phyloP scores from a whole-genome alignment of 805 yeast species.

The Saccharomycopsis fermentans region DNA sequence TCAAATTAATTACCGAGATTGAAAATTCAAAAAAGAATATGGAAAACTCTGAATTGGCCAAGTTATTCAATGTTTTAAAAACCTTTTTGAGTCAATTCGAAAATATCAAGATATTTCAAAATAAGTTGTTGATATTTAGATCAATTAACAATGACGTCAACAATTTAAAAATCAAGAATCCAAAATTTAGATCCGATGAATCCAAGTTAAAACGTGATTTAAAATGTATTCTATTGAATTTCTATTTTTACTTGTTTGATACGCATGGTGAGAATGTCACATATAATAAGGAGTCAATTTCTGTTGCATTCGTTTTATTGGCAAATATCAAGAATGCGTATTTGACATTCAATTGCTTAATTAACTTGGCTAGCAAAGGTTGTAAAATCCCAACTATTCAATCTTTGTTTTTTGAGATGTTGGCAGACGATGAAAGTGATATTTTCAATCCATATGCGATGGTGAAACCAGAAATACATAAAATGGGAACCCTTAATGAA shows the following conservation, averaged over 20 bases:
- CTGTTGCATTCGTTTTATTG: conserved; percentile 9
- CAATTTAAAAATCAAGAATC: conserved; percentile 1
- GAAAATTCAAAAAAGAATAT: not conserved
- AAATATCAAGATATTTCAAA: conserved; percentile 7
- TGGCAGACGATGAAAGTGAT: conserved; percentile 1
- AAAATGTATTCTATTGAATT: conserved; percentile 6
- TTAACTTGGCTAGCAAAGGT: conserved; percentile 9
- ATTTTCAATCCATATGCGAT: not conserved
- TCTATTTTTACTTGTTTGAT: conserved; percentile 15
- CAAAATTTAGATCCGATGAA: not conserved
- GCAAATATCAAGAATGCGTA: conserved; percentile 7
- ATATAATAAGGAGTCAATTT: conserved; percentile 8
- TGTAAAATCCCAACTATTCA: conserved; percentile 10
- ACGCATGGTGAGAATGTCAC: conserved; percentile 6
- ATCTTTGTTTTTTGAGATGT: conserved; percentile 2
- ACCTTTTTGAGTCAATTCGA: conserved; percentile 6
- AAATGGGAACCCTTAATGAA: not conserved
- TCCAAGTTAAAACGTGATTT: conserved; percentile 1
- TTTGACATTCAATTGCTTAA: conserved; percentile 14
- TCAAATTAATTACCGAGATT: conserved; percentile 3
- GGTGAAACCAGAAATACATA: not conserved
- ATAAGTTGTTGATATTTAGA: conserved; percentile 9
- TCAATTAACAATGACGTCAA: conserved; percentile 2
- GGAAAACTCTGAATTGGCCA: not conserved
- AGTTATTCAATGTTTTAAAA: conserved; percentile 9